Evolutionary conservation across 2,329 filamentous ascomycete species (phyloP).

Genomic region (Exophiala alcalophila): DNA sequence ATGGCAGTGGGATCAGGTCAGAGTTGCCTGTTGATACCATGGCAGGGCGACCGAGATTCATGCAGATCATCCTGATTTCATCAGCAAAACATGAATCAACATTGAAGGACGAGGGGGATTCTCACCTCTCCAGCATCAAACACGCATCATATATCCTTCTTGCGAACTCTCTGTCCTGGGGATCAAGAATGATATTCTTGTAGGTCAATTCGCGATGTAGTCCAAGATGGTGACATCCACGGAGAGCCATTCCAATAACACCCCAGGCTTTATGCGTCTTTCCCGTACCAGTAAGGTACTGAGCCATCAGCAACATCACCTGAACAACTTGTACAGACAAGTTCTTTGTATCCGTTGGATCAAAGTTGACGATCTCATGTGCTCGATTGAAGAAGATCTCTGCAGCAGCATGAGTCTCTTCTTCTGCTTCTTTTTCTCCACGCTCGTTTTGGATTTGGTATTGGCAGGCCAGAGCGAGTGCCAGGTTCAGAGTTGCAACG

Average conservation of each 20-base stretch:
- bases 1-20: slow-evolving; percentile 33
- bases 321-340: slow-evolving; percentile 47
- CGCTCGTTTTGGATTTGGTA: slow-evolving; percentile 40
- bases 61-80: slow-evolving; percentile 34
- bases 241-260: slow-evolving; percentile 46
- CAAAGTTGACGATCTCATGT: slow-evolving; percentile 43
- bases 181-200: slow-evolving; percentile 24
- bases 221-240: slow-evolving; percentile 48
- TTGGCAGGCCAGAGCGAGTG: slow-evolving; percentile 48
- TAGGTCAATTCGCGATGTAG: slow-evolving; percentile 44
- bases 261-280: slow-evolving; percentile 52
- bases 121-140: slow-evolving; percentile 35
- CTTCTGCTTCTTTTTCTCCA: no score
- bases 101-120: background rate
- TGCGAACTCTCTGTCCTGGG: slow-evolving; percentile 32
- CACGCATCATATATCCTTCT: slow-evolving; percentile 36
- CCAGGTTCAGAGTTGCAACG: slow-evolving; percentile 46
- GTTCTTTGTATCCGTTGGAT: slow-evolving; percentile 33
- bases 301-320: slow-evolving; percentile 48
- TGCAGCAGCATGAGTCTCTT: slow-evolving; percentile 35
- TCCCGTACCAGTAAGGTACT: slow-evolving; percentile 50
- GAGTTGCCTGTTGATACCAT: slow-evolving; percentile 36
- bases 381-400: slow-evolving; percentile 45
- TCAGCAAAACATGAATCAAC: background rate
- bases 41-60: slow-evolving; percentile 40